Conservation (phyloP, 257 asterid species). For the Nicotiana sylvestris region DNA sequence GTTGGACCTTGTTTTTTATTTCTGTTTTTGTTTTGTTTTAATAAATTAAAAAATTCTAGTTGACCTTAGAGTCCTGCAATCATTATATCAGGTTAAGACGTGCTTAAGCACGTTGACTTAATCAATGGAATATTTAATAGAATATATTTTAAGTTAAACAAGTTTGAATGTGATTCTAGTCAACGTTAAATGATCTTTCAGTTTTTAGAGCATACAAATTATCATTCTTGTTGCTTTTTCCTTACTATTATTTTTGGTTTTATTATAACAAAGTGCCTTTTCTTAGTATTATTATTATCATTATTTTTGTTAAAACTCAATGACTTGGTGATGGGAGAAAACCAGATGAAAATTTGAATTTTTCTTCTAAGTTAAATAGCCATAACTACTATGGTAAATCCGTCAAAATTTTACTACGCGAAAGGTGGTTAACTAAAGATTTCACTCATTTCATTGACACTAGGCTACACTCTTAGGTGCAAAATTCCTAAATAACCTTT, state of each 20-base stretch:
- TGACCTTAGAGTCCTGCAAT: background rate
- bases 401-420: too few species aligned
- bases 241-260: background rate
- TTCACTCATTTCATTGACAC: background rate
- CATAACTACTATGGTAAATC: too few species aligned
- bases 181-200: background rate
- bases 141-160: background rate
- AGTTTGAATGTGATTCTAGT: background rate
- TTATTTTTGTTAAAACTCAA: background rate
- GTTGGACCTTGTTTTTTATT: background rate
- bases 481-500: background rate
- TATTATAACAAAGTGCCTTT: background rate
- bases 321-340: too few species aligned
- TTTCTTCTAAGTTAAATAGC: too few species aligned
- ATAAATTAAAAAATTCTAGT: background rate
- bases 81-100: background rate
- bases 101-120: slow-evolving; percentile 2
- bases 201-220: background rate
- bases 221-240: background rate
- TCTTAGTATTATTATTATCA: background rate
- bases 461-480: background rate
- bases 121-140: background rate
- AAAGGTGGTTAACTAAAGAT: too few species aligned
- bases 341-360: too few species aligned
- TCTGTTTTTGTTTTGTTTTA: background rate